Base-by-base conservation (phyloP, 768 basidiomycete genomes). In the Leccinum broughii region DNA sequence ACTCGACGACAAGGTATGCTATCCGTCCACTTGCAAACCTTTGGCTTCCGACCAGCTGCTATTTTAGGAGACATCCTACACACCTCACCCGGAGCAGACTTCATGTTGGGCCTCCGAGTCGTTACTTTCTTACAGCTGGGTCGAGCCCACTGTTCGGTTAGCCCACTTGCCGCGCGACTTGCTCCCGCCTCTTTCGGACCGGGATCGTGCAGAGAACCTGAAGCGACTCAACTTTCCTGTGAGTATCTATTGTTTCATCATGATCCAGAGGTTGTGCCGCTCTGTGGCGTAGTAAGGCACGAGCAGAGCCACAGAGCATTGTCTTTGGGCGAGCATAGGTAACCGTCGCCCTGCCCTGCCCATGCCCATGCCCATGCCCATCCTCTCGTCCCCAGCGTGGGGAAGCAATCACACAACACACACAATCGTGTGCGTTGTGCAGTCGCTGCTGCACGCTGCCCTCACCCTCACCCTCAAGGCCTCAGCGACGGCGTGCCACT, bases 71-170 rank as follows among this genome's bases (percentile, higher is more conserved):
- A 26, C 35, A 7, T 37, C 32, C 50, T 5, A 20, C 10, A 30
- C 28, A 30, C 56, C 56, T 54, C 56, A 57, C 17, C 56, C 51
- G 1, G 56, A 57, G 17, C 56, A 57, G 35, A 54, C 51, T 37
- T 51, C 32, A 20, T 57, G 51, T 14, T 54, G 50, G 51, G 56
- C 35, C 11, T 57, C n/a, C n/a, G n/a, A n/a, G n/a, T n/a, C 51
- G 26, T 30, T 57, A 9, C 14, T 57, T 14, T 54, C 3, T 39
- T 57, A 57, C 35, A 30, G 51, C 26, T 57, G 56, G 56, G 51
- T 57, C 13, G 56, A 39, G 20, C 35, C 56, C 9, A 57, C 35
- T 55, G 51, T 57, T 26, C 9, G 56, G 28, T 41, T 57, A 10
- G 56, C 51, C 8, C 26, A 54, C 26, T 14, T 57, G 5, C 56